Base-by-base conservation (phyloP, 2,329 filamentous ascomycete genomes). In the Fusarium udum region DNA sequence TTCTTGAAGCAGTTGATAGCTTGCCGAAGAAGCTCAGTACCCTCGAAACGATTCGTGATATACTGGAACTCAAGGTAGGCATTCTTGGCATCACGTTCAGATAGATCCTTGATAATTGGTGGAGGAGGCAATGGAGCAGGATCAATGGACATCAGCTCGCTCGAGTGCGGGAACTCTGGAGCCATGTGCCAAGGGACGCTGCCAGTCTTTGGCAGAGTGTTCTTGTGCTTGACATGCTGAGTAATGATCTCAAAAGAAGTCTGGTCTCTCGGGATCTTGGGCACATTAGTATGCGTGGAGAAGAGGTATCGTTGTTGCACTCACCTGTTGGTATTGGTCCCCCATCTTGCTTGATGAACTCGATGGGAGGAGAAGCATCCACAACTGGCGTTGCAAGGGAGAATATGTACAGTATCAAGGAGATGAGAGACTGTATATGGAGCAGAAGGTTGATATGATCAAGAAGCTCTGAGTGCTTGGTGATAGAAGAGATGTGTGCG, bases 11-110 rank as follows among this genome's bases (percentile, higher is more conserved):
- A 81, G 1, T 84, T 82, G 2, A 97, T 87, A 0, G 93, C 91
- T 69, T 90, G 87, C 12, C 94, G 88, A 1, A 97, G 84, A 2
- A 91, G 87, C 18, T 92, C 88, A 7, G 93, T 84, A 0, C 90
- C 89, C 78, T 97, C 94, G 77, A 94, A 92, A 6, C 95, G 88
- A 13, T 94, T 85, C 4, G 97, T 87, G 7, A 90, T 85, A 78
- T 96, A 97, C 56, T 97, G 93, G 0, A 90, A 87, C 37, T 89
- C 84, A 0, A 97, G 84, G 65, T 97, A 97, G 0, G 86, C 84
- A 9, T 71, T 52, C 26, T 79, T 80, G 4, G 86, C 84, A 9
- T 69, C 43, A 26, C 79, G 80, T 2, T 71, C 64, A 3, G 39
- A 32, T 0, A 43, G 12, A 1, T 56, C 43, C 4, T 32, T 32